phyloP scores from a whole-genome alignment of 441 rosid species.

The Euphorbia schlechtendalii region DNA sequence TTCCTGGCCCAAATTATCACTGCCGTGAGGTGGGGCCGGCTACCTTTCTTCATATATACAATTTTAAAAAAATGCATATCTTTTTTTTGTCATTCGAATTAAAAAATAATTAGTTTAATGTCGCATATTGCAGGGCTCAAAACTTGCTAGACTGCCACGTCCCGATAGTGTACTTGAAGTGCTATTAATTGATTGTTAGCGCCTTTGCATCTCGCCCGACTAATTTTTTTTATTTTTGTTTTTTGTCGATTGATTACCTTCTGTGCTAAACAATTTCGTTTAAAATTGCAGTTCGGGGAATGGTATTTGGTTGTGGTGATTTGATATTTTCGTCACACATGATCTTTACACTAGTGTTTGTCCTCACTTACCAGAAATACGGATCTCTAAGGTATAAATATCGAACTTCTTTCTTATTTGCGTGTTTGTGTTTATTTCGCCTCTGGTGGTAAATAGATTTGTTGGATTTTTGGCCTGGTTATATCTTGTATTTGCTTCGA shows the following conservation, averaged over 20 bases:
- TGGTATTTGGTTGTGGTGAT: slow-evolving; percentile 92
- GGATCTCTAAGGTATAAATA: slow-evolving; percentile 66
- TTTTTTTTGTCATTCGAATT: neutral
- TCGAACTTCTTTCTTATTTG: too few species aligned
- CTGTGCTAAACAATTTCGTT: slow-evolving; percentile 23
- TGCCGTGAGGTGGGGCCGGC: slow-evolving; percentile 71
- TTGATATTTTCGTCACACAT: slow-evolving; percentile 98
- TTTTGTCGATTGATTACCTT: slow-evolving; percentile 16
- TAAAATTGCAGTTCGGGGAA: slow-evolving; percentile 73
- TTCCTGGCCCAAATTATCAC: slow-evolving; percentile 99
- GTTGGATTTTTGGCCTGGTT: neutral
- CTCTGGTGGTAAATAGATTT: too few species aligned
- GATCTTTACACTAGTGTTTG: slow-evolving; percentile 94
- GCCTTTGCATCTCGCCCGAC: slow-evolving; percentile 9
- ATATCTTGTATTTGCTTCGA: neutral
- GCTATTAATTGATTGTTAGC: slow-evolving; percentile 71
- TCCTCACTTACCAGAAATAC: slow-evolving; percentile 86
- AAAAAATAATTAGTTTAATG: neutral
- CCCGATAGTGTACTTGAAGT: slow-evolving; percentile 68
- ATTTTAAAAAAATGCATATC: slow-evolving; percentile 1
- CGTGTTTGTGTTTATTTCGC: too few species aligned
- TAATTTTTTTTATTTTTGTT: slow-evolving; percentile 5
- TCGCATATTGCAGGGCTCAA: slow-evolving; percentile 62
- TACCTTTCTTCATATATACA: neutral
- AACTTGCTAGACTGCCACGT: slow-evolving; percentile 77